Base-by-base conservation (phyloP, 352 stramenopile genomes). In the Phytophthora nicotianae region DNA sequence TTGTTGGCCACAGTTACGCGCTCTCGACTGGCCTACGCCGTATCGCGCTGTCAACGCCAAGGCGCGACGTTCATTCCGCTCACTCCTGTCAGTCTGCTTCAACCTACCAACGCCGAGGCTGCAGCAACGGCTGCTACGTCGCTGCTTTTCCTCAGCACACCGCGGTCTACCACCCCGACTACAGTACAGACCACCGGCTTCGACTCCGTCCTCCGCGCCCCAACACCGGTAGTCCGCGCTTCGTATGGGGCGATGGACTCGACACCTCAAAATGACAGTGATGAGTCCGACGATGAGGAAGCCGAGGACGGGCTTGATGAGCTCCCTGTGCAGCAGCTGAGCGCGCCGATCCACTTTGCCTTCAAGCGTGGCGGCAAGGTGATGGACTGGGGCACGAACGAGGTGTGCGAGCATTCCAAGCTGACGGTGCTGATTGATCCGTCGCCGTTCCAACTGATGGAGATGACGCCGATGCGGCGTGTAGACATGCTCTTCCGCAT, bases 401-500 rank as follows among this genome's bases (percentile, higher is more conserved):
- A 86, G 42, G 45, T 86, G 14, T 90, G 83, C 53, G 67, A 74
- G 24, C 72, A 67, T 13, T 80, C 77, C 20, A 90, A 90, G 29
- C 53, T 92, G 33, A 92, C 83, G 27, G 86, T 94, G 50, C 61
- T 90, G 20, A 75, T 94, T 46, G 74, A 94, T 42, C 81, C 86
- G 56, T 89, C 82, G 51, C 86, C 86, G 17, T 91, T 94, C 62
- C 82, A 91, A 53, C 38, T 94, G 13, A 90, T 94, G 77, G 81
- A 89, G 65, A 92, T 91, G 83, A 94, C 83, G 41, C 73, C 82
- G 6, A 92, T 94, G 82, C 82, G 81, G 43, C 81, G 81, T 19
- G 86, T 96, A 23, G 86, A 96, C 56, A 61, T 90, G 63, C 68
- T 96, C 21, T 95, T 96, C 68, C 82, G 88, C 37, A 95, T 95